Conservation (phyloP, 1,284 basidiomycete genomes). For the Microstroma glucosiphilum region DNA sequence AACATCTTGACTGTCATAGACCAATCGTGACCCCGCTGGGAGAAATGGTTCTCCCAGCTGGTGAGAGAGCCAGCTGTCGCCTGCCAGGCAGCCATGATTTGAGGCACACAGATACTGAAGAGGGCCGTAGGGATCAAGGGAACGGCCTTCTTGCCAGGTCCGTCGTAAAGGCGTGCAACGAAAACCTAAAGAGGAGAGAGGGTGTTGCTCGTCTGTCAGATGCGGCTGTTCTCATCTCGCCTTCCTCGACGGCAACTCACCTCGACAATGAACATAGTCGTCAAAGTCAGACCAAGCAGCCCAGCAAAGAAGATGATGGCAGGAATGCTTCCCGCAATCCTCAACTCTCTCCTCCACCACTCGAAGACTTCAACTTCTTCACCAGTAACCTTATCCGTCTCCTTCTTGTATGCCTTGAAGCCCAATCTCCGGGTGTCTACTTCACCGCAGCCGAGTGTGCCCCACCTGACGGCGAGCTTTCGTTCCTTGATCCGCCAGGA, state of each 20-base stretch:
- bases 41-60: slow-evolving; percentile 66
- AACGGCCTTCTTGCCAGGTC: slow-evolving; percentile 68
- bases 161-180: slow-evolving; percentile 57
- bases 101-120: slow-evolving; percentile 75
- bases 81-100: slow-evolving; percentile 73
- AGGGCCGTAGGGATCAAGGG: slow-evolving; percentile 76
- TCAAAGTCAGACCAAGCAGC: slow-evolving; percentile 58
- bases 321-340: slow-evolving; percentile 69
- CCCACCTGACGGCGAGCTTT: slow-evolving; percentile 47
- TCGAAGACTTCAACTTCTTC: slow-evolving; percentile 47
- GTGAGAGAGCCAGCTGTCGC: slow-evolving; percentile 66
- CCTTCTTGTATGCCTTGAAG: slow-evolving; percentile 31
- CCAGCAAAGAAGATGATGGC: slow-evolving; percentile 70
- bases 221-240: too few relatives aligned
- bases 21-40: slow-evolving; percentile 67
- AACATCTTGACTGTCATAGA: slow-evolving; percentile 89
- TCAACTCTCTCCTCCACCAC: slow-evolving; percentile 56
- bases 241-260: slow-evolving; percentile 17
- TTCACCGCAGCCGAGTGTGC: slow-evolving; percentile 31
- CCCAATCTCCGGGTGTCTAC: slow-evolving; percentile 29
- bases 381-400: slow-evolving; percentile 37
- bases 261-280: slow-evolving; percentile 51
- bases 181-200: not conserved
- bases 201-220: not conserved
- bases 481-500: slow-evolving; percentile 46